Conservation (phyloP, 1,139 yeast species). For the Pichia sp. region DNA sequence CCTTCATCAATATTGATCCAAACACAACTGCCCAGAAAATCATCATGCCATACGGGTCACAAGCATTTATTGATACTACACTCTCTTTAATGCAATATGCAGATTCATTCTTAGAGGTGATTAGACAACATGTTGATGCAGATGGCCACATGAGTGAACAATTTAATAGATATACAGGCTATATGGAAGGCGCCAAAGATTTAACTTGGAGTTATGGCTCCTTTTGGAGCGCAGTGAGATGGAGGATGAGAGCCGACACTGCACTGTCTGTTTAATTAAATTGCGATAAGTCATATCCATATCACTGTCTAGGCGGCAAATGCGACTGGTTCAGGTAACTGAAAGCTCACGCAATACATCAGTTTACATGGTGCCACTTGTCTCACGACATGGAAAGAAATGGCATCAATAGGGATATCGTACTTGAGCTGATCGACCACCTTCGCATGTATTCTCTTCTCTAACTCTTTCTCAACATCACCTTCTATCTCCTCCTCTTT, state of each 20-base stretch:
- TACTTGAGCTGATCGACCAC: conserved; percentile 48
- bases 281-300: no score
- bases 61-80: conserved; percentile 40
- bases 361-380: conserved; percentile 95
- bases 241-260: conserved; percentile 40
- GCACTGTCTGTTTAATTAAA: no score
- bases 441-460: conserved; percentile 52
- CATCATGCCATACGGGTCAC: conserved; percentile 38
- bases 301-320: conserved; percentile 31
- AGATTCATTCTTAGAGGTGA: conserved; percentile 68
- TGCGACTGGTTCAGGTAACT: conserved; percentile 74
- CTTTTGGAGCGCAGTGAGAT: conserved; percentile 62
- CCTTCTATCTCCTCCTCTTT: conserved; percentile 58
- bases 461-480: conserved; percentile 59
- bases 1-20: conserved; percentile 17
- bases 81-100: conserved; percentile 48
- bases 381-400: conserved; percentile 75
- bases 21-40: conserved; percentile 15
- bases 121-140: conserved; percentile 63
- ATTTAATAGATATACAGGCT: conserved; percentile 68
- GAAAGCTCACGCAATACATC: conserved; percentile 85
- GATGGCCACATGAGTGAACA: conserved; percentile 88
- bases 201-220: conserved; percentile 92
- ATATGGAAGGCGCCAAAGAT: conserved; percentile 78
- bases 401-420: conserved; percentile 38